Evolutionary conservation across 1,284 basidiomycete genomes (phyloP).

Genomic region (Paramarasmius palmivorus): DNA sequence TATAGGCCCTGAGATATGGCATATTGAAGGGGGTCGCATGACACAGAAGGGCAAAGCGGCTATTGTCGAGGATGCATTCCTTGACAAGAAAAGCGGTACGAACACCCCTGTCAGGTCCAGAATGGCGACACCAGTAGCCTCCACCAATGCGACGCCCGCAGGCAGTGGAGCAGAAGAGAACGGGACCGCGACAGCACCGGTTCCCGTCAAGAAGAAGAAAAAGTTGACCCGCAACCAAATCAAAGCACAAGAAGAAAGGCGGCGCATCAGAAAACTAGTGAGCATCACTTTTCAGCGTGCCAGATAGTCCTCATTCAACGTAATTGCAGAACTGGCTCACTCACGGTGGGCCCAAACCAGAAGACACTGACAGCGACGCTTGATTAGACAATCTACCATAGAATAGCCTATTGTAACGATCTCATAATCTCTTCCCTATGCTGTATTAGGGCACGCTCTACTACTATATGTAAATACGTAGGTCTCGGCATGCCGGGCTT

Average conservation of each 20-base stretch:
- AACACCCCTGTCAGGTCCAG: constrained; percentile 70
- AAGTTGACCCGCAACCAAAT: constrained; percentile 88
- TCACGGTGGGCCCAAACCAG: constrained; percentile 77
- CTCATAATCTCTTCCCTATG: too few relatives aligned
- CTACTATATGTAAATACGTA: not conserved
- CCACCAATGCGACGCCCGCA: constrained; percentile 65
- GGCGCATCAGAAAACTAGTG: constrained; percentile 75
- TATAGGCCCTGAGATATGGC: constrained; percentile 79
- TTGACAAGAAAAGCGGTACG: constrained; percentile 65
- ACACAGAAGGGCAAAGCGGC: constrained; percentile 87
- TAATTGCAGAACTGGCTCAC: too few relatives aligned
- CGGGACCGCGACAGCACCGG: constrained; percentile 33
- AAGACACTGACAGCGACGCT: constrained; percentile 72
- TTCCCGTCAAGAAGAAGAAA: constrained; percentile 80
- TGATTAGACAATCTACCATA: too few relatives aligned
- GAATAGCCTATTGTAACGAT: too few relatives aligned
- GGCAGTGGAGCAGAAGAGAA: constrained; percentile 71
- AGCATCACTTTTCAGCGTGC: too few relatives aligned
- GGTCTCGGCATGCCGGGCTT: not conserved
- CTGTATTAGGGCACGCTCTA: too few relatives aligned
- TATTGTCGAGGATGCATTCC: constrained; percentile 77
- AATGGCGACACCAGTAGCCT: constrained; percentile 64
- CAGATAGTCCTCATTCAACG: too few relatives aligned
- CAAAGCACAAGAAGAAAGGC: constrained; percentile 85
- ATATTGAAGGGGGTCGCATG: constrained; percentile 79